Base-by-base conservation (phyloP, 306 rosid species). In the Citrullus colocynthis region DNA sequence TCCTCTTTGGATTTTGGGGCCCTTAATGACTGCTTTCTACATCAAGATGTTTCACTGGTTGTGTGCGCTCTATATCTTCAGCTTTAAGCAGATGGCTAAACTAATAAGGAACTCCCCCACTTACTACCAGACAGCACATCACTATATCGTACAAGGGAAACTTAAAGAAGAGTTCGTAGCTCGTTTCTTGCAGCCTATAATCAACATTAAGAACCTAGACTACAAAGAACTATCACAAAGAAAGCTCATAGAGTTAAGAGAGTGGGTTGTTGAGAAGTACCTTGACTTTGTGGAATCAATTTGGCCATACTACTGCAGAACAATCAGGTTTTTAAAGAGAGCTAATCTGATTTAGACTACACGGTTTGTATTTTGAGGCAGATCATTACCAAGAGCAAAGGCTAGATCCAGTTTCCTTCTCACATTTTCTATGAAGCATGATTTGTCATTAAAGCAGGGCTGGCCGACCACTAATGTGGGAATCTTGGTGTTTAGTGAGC, bases 1-100 rank as follows among this genome's bases (percentile, higher is more conserved):
- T 52, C 98, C 98, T 39, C 81, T 93, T 61, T 93, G 98, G 98
- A 77, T 91, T 82, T 34, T 86, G 55, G 98, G 96, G 37, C 97
- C 98, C 48, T 28, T 90, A 3, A 37, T 87, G 39, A 82, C 87
- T 75, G 97, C 96, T 71, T 80, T 91, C 77, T 83, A 93, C 86
- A 24, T 91, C 80, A 88, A 85, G 86, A 76, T 89, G 79, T 7
- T 91, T 79, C 90, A 77, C 51, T 67, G 87, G 88, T 30, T 93
- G 78, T 80, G 81, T 52, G 75, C 88, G 3, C 88, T 93, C n/a
- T 91, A 90, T 77, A 82, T 82, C 81, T 93, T 88, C 86, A 84
- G 85, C 90, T 90, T 91, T 88, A 93, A 86, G 88, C 91, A 85
- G 90, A 86, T 92, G 61, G 83, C 83, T 79, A 81, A 82, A 81